phyloP scores from a whole-genome alignment of 768 basidiomycete genomes.

The Xanthoconium stramineum region DNA sequence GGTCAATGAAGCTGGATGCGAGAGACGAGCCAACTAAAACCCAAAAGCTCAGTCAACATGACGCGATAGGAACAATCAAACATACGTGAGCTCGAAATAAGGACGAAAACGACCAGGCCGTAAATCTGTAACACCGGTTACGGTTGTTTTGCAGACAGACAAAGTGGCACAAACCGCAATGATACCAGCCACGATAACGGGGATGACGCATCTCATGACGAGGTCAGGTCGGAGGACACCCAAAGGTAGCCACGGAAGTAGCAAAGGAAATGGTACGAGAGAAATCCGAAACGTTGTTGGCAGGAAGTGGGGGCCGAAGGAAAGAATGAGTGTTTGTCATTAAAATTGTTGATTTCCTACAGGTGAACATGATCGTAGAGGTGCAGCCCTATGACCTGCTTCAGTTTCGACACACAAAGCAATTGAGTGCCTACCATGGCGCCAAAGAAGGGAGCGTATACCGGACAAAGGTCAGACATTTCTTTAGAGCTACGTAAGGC shows the following conservation, averaged over 20 bases:
- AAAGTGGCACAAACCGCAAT: slow-evolving; percentile 74
- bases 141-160: not conserved
- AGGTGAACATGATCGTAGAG: slow-evolving; percentile 92
- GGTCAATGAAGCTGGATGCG: slow-evolving; percentile 89
- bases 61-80: too few relatives aligned
- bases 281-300: too few relatives aligned
- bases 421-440: slow-evolving; percentile 70
- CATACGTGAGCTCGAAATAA: not conserved
- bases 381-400: slow-evolving; percentile 74
- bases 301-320: too few relatives aligned
- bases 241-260: slow-evolving; percentile 36
- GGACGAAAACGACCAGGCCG: slow-evolving; percentile 86
- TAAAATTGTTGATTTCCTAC: not conserved
- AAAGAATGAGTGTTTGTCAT: not conserved
- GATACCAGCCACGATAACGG: slow-evolving; percentile 47
- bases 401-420: slow-evolving; percentile 7
- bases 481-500: slow-evolving; percentile 1
- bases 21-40: slow-evolving; percentile 67
- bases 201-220: slow-evolving; percentile 26
- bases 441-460: slow-evolving; percentile 98
- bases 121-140: slow-evolving; percentile 63
- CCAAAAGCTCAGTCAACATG: too few relatives aligned
- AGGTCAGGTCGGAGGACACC: slow-evolving; percentile 93
- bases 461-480: slow-evolving; percentile 84
- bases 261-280: too few relatives aligned